Conservation (phyloP, 2,329 filamentous ascomycete genomes). For the Monilinia polystroma region DNA sequence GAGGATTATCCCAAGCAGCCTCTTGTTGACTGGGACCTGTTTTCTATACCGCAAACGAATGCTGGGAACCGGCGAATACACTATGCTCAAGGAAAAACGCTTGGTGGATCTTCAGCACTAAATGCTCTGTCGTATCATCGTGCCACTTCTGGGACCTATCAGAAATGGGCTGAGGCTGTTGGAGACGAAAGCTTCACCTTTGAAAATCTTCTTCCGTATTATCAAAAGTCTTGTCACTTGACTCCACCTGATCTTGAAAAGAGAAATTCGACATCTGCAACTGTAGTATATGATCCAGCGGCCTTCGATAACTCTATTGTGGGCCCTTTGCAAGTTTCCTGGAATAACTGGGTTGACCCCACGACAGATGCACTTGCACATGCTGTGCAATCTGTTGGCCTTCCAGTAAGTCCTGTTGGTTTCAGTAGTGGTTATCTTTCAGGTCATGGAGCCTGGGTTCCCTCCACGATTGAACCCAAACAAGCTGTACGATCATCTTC, state of each 20-base stretch:
- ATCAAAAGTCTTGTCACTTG: constrained; percentile 40
- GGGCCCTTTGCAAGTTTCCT: constrained; percentile 46
- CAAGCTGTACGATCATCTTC: constrained; percentile 28
- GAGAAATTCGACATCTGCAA: constrained; percentile 21
- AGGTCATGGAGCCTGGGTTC: constrained; percentile 23
- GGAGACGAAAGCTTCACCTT: constrained; percentile 49
- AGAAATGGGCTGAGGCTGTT: constrained; percentile 47
- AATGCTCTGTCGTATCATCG: constrained; percentile 16
- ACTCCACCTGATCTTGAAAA: constrained; percentile 33
- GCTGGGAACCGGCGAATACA: constrained; percentile 22
- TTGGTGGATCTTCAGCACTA: constrained; percentile 39
- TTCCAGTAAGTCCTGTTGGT: constrained; percentile 23
- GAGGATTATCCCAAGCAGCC: constrained; percentile 12
- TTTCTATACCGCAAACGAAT: constrained; percentile 28
- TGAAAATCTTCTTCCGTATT: constrained; percentile 48
- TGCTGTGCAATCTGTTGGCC: constrained; percentile 26
- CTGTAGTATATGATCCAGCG: constrained; percentile 29
- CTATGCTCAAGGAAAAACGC: constrained; percentile 39
- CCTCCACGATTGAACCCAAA: constrained; percentile 26
- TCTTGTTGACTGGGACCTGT: constrained; percentile 27
- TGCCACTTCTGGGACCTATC: constrained; percentile 31
- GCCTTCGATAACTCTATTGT: constrained; percentile 37
- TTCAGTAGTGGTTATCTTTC: constrained; percentile 31
- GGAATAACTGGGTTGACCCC: constrained; percentile 40
- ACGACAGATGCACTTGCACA: constrained; percentile 24